Evolutionary conservation across 139 green algal species (phyloP), one percentile per base, ranked within the genome.

Genomic region (Chloropicon primus): DNA sequence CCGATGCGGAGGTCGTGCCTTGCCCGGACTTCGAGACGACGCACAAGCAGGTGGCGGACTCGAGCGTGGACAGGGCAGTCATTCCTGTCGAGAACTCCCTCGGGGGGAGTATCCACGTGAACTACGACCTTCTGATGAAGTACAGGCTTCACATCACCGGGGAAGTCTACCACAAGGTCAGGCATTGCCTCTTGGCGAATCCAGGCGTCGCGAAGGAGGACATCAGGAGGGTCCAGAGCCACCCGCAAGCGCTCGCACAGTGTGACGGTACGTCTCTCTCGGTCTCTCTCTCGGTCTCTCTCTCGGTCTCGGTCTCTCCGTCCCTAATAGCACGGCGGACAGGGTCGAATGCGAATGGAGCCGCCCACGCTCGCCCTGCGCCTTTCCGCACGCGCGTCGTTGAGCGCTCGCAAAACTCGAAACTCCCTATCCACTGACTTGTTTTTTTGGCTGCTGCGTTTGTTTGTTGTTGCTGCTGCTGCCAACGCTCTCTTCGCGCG

Each of bases 1-100:
- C 92, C 0, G 88, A 87, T 2, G 89, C 83, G 27, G 86, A 93
- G 53, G 86, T 91, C 10, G 71, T 97, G 28, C 93, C 95, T 2
- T 98, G 94, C 77, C 90, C 94, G 25, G 90, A 97, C 84, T 99
- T 99, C 74, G 95, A 99, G 78, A 87, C 90, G 2, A 93, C 94
- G 1, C 98, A 97, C 80, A 89, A 97, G 82, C 90, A 89, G 1
- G 26, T 88, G 28, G 74, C 73, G 41, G 82, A 91, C 82, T 93
- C 83, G 86, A 83, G 87, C 72, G 87, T 88, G 0, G 90, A 94
- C 28, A 76, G 85, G 2, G 91, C 89, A 0, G 87, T 94, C 27
- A 82, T 96, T 27, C 90, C 91, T 1, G 85, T 96, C 22, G 90
- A 96, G 80, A 96, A 96, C 84, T 91, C 83, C 2, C 79, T 94